Evolutionary conservation across 371 early-diverging fungal genomes (phyloP).

Genomic region (Scutellospora calospora): DNA sequence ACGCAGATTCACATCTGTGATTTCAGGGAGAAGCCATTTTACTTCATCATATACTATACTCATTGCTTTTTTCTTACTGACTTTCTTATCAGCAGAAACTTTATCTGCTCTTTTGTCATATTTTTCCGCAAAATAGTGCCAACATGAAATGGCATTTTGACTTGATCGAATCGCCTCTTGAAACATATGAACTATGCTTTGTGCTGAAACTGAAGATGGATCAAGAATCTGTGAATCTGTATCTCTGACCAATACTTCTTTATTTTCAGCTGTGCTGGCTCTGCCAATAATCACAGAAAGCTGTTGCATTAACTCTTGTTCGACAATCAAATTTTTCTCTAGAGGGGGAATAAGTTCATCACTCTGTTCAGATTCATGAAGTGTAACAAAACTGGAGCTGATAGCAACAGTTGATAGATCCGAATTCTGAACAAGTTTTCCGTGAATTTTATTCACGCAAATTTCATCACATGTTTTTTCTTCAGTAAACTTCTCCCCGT

Average conservation of each 20-base stretch:
- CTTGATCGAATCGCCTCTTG: not conserved
- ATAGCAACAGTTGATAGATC: no score
- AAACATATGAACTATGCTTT: not conserved
- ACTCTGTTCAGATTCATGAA: no score
- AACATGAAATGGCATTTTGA: slow-evolving; percentile 1
- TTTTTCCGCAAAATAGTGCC: not conserved
- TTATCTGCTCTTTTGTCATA: slow-evolving; percentile 15
- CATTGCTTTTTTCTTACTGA: not conserved
- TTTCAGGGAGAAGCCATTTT: not conserved
- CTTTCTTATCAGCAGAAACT: not conserved
- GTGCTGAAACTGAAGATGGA: not conserved
- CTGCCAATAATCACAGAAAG: not conserved
- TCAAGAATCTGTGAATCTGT: not conserved
- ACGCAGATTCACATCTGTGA: not conserved
- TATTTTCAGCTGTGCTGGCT: no score
- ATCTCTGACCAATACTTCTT: not conserved
- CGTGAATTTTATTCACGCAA: no score
- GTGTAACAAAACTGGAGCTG: no score
- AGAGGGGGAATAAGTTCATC: no score
- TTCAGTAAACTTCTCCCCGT: no score
- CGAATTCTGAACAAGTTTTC: no score
- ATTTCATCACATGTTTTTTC: no score
- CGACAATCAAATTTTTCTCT: slow-evolving; percentile 1
- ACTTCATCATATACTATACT: not conserved
- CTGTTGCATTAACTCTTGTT: slow-evolving; percentile 33